Percentiles rank a stretch among this genome's conserved stretches.
These are phyloP conservation scores for Volvox reticuliferus DNA, from an alignment of 139 green algal genomes.

Conservation along the genomic window DNA sequence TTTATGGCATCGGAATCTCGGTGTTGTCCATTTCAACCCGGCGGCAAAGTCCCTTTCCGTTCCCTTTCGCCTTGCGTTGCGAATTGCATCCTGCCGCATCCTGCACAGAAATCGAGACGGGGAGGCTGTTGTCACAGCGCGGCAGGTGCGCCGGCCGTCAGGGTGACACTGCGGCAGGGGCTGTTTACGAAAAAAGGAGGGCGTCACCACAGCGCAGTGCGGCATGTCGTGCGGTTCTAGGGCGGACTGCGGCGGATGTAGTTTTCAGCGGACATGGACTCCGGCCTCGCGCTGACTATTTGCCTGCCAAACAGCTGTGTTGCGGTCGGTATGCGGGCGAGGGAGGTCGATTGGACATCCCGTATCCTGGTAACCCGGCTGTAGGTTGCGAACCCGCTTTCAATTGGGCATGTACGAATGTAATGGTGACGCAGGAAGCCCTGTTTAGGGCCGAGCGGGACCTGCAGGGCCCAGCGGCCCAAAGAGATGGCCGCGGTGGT, in stretches of 20 bases:
- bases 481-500: neutral
- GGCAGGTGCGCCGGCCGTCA: neutral
- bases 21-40: neutral
- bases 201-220: no score
- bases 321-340: no score
- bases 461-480: neutral
- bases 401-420: neutral
- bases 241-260: neutral
- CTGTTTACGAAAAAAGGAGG: no score
- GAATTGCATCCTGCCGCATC: neutral
- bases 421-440: neutral
- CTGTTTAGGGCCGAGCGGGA: neutral
- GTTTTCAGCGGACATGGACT: neutral
- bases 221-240: no score
- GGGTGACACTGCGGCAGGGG: no score
- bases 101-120: neutral
- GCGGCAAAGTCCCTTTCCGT: neutral
- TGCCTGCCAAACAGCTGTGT: neutral
- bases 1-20: neutral
- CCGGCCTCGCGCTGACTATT: neutral
- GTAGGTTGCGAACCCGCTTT: neutral
- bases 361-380: neutral
- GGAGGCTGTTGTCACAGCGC: neutral
- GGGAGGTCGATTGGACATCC: neutral
- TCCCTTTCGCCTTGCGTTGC: neutral